Conservation (phyloP, 805 yeast species). For the Metschnikowia picachoensis region DNA sequence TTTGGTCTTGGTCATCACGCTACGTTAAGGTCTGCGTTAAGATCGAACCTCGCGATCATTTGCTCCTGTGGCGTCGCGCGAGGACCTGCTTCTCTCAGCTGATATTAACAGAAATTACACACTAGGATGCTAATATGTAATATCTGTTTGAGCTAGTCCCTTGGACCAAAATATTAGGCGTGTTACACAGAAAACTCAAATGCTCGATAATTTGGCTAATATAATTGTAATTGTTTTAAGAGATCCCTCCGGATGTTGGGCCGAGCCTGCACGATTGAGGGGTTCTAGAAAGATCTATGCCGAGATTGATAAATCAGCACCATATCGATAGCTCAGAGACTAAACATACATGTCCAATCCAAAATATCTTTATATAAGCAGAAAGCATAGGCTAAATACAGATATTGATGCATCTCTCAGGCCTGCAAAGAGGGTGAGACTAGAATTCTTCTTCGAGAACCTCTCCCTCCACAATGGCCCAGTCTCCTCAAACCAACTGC, state of each 20-base stretch:
- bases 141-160: too few species aligned
- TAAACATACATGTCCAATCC: background rate
- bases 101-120: too few species aligned
- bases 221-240: too few species aligned
- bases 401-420: slow-evolving; percentile 1
- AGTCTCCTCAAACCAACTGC: background rate
- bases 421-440: slow-evolving; percentile 25
- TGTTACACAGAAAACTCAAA: too few species aligned
- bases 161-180: too few species aligned
- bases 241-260: background rate
- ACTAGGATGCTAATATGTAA: too few species aligned
- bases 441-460: slow-evolving; percentile 27
- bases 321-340: background rate
- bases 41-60: too few species aligned
- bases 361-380: background rate
- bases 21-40: too few species aligned
- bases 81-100: too few species aligned
- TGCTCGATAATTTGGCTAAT: too few species aligned
- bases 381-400: slow-evolving; percentile 6
- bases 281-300: slow-evolving; percentile 9
- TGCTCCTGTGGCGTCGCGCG: too few species aligned
- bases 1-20: too few species aligned
- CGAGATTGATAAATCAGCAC: background rate
- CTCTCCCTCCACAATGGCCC: slow-evolving; percentile 20
- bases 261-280: slow-evolving; percentile 6